Conservation (phyloP, 345 rosid species). For the Eucalyptus polybractea region DNA sequence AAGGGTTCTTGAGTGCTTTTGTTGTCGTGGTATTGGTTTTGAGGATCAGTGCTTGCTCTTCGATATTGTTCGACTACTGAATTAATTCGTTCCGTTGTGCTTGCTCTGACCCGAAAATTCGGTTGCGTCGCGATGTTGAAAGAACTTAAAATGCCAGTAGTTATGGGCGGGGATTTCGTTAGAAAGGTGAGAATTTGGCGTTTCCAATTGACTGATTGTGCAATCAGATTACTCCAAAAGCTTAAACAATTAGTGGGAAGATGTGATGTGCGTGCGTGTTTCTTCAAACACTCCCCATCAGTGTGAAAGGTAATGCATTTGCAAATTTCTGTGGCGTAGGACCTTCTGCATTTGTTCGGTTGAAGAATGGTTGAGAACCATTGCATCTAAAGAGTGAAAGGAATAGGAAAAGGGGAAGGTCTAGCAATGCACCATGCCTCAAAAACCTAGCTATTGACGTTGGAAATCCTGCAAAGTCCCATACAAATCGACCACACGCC, state of each 20-base stretch:
- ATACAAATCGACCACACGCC: background rate
- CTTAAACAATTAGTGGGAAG: background rate
- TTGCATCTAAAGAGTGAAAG: background rate
- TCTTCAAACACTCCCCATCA: background rate
- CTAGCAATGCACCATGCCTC: background rate
- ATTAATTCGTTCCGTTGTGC: background rate
- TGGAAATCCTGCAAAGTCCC: background rate
- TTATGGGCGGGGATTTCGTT: background rate
- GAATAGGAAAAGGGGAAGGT: background rate
- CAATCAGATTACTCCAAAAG: background rate
- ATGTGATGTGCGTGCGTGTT: background rate
- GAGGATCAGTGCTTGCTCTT: background rate
- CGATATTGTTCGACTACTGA: background rate
- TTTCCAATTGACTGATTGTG: background rate
- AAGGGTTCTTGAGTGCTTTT: background rate
- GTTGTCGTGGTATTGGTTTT: background rate
- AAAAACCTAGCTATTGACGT: background rate
- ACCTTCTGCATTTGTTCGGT: background rate
- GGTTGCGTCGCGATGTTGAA: background rate
- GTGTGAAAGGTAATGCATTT: background rate
- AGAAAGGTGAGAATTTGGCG: background rate
- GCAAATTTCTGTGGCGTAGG: background rate
- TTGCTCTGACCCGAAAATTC: background rate
- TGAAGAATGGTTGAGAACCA: background rate
- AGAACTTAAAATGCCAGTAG: background rate